Evolutionary conservation across 1,284 basidiomycete species (phyloP).

Genomic region (Puccinia polysora): DNA sequence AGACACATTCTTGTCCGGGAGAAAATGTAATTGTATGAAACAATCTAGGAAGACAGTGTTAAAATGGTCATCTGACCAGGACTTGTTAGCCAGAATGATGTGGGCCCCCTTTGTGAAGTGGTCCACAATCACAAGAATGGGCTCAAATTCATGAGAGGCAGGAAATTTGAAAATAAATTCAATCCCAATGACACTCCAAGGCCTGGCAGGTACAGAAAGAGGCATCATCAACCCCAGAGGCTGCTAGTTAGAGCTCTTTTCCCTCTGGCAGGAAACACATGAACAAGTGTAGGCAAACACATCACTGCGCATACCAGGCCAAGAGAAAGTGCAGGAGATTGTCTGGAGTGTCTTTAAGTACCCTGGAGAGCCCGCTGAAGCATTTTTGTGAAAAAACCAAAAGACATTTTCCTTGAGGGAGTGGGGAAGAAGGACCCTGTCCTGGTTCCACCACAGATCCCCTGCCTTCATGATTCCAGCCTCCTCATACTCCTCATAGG

Average conservation of each 20-base stretch:
- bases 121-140: slow-evolving; percentile 48
- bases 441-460: background rate
- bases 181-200: slow-evolving; percentile 43
- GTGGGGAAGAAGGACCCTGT: background rate
- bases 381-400: background rate
- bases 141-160: slow-evolving; percentile 31
- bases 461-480: too few species aligned
- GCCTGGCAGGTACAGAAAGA: slow-evolving; percentile 17
- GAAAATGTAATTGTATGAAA: slow-evolving; percentile 19
- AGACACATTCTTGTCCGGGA: slow-evolving; percentile 9
- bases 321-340: background rate
- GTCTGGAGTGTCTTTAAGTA: background rate
- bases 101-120: slow-evolving; percentile 43
- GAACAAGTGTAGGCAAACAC: background rate
- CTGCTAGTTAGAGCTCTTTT: background rate
- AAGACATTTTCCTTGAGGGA: background rate
- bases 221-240: background rate
- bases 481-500: too few species aligned
- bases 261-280: background rate
- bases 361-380: background rate
- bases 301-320: background rate
- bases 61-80: background rate
- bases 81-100: slow-evolving; percentile 5
- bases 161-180: slow-evolving; percentile 47
- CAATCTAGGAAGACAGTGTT: slow-evolving; percentile 8